phyloP scores from a whole-genome alignment of 345 rosid species.

The Melaleuca alternifolia region DNA sequence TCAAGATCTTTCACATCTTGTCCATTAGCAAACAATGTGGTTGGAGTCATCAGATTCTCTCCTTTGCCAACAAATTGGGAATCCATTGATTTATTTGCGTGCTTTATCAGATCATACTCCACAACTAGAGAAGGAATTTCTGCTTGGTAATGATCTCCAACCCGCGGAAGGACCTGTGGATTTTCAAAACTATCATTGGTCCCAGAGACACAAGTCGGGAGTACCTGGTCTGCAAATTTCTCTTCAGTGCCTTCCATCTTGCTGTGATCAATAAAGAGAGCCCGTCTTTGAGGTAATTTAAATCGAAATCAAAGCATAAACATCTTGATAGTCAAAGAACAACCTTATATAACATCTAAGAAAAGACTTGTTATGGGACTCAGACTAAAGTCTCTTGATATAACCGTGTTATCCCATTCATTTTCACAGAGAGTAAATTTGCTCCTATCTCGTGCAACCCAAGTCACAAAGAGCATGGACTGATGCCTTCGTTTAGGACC shows the following conservation, averaged over 20 bases:
- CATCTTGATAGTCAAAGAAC: not conserved
- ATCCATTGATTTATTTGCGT: not conserved
- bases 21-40: not conserved
- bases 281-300: not conserved
- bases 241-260: not conserved
- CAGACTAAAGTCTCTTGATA: not conserved
- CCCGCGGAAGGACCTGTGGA: conserved; percentile 36
- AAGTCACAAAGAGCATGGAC: not conserved
- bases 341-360: not conserved
- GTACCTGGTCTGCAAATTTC: not conserved
- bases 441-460: not conserved
- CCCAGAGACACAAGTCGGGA: not conserved
- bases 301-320: not conserved
- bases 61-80: not conserved
- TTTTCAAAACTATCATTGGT: conserved; percentile 19
- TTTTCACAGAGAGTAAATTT: not conserved
- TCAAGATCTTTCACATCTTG: not conserved
- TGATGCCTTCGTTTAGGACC: not conserved
- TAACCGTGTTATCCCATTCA: not conserved
- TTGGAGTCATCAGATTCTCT: not conserved
- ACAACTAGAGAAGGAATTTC: conserved; percentile 28
- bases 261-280: not conserved
- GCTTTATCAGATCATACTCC: not conserved
- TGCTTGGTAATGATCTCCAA: conserved; percentile 45
- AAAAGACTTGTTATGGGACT: not conserved